phyloP scores from a whole-genome alignment of 2,329 filamentous ascomycete genomes.

The Nectriaceae sp. region DNA sequence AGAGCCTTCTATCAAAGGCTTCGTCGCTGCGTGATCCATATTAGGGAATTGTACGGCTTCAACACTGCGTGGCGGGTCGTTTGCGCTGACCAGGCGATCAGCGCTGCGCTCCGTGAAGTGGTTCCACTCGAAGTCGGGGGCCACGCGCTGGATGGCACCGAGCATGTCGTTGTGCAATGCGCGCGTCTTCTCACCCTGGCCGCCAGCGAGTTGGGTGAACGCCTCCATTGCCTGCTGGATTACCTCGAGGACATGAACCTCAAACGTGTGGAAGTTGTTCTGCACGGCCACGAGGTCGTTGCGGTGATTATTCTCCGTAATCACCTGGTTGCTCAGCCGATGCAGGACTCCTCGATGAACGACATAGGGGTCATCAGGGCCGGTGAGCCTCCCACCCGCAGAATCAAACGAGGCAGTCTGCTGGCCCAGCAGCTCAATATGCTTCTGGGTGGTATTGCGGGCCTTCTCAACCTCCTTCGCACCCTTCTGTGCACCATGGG shows the following conservation, averaged over 20 bases:
- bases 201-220: constrained; percentile 78
- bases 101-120: constrained; percentile 75
- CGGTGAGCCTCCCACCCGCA: constrained; percentile 68
- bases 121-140: constrained; percentile 88
- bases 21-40: constrained; percentile 78
- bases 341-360: constrained; percentile 79
- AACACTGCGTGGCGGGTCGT: constrained; percentile 71
- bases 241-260: constrained; percentile 80
- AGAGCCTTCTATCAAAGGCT: constrained; percentile 81
- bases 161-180: constrained; percentile 85
- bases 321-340: constrained; percentile 84
- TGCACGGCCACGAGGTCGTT: constrained; percentile 93
- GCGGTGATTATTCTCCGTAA: constrained; percentile 94
- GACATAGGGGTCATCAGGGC: constrained; percentile 84
- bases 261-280: constrained; percentile 84
- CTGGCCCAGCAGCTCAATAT: constrained; percentile 90
- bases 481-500: constrained; percentile 76
- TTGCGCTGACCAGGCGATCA: constrained; percentile 75
- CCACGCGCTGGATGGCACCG: constrained; percentile 72
- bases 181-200: constrained; percentile 79
- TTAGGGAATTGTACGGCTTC: constrained; percentile 83
- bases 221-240: constrained; percentile 81
- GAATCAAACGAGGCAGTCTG: constrained; percentile 81
- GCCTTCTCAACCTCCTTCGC: constrained; percentile 92
- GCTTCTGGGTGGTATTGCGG: constrained; percentile 84